Conservation (phyloP, 148 eudicot species). For the Beta vulgaris region DNA sequence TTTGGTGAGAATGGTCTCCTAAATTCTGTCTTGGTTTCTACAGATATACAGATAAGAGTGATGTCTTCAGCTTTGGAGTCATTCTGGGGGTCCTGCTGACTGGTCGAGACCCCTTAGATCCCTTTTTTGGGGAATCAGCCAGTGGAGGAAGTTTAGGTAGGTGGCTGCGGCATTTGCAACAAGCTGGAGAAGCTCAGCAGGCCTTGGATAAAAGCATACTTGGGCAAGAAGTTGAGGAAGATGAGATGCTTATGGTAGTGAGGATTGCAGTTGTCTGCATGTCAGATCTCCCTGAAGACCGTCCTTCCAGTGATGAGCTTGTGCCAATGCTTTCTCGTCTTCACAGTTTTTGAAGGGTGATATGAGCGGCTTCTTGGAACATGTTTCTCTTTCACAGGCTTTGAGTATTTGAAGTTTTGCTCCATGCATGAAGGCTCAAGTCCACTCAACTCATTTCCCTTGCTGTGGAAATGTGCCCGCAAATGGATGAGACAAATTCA, state of each 20-base stretch:
- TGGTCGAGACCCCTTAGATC: slow-evolving; percentile 71
- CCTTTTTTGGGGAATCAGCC: slow-evolving; percentile 60
- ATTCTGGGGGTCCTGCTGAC: slow-evolving; percentile 75
- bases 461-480: neutral
- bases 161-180: slow-evolving; percentile 85
- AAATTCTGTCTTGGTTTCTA: slow-evolving; percentile 5
- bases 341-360: slow-evolving; percentile 61
- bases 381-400: neutral
- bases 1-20: neutral
- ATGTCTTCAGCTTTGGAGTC: slow-evolving; percentile 86
- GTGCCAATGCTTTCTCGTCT: slow-evolving; percentile 93
- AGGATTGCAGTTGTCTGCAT: slow-evolving; percentile 82
- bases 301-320: slow-evolving; percentile 92
- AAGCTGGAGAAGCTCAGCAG: slow-evolving; percentile 72
- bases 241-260: slow-evolving; percentile 91
- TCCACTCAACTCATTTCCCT: neutral
- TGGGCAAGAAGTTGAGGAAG: slow-evolving; percentile 84
- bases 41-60: slow-evolving; percentile 90
- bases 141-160: slow-evolving; percentile 69
- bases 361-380: neutral
- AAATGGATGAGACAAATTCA: neutral
- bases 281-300: slow-evolving; percentile 81
- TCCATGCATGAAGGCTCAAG: neutral
- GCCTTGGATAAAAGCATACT: slow-evolving; percentile 76
- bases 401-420: neutral